These are phyloP conservation scores for Nidularia sp. DNA, from an alignment of 768 basidiomycete genomes.

Conservation along the genomic window DNA sequence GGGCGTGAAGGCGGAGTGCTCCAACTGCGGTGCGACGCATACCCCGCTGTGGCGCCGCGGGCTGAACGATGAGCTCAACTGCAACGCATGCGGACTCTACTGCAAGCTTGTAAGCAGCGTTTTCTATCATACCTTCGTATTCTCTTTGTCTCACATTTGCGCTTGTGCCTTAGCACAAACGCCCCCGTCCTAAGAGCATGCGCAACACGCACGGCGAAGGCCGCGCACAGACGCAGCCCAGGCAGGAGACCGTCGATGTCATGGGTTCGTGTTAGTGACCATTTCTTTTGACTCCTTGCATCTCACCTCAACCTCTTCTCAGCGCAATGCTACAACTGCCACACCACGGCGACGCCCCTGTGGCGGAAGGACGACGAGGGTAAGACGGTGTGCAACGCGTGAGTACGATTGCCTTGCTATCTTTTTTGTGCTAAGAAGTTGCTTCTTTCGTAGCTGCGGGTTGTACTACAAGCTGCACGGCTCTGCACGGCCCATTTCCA, in stretches of 20 bases:
- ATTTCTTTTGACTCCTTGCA: slow-evolving; percentile 20
- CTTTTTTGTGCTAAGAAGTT: slow-evolving; percentile 1
- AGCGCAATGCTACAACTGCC: slow-evolving; percentile 89
- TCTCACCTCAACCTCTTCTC: slow-evolving; percentile 24
- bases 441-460: slow-evolving; percentile 52
- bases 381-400: slow-evolving; percentile 90
- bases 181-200: slow-evolving; percentile 86
- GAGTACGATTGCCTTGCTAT: slow-evolving; percentile 23
- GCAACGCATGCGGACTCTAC: slow-evolving; percentile 85
- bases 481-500: slow-evolving; percentile 80
- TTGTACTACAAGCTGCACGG: slow-evolving; percentile 86
- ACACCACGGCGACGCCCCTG: slow-evolving; percentile 83
- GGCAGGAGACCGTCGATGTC: slow-evolving; percentile 70
- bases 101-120: slow-evolving; percentile 67
- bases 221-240: slow-evolving; percentile 57
- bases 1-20: slow-evolving; percentile 77
- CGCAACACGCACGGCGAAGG: slow-evolving; percentile 72
- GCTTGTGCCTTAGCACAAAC: slow-evolving; percentile 60
- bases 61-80: slow-evolving; percentile 84
- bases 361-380: slow-evolving; percentile 92
- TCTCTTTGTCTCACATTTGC: slow-evolving; percentile 8
- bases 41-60: slow-evolving; percentile 87
- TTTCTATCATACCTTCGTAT: not conserved
- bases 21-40: slow-evolving; percentile 85
- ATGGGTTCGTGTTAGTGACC: slow-evolving; percentile 49